Percentiles rank a stretch among this genome's conserved stretches.
These are phyloP conservation scores for Grammothele lineata DNA, from an alignment of 768 basidiomycete genomes.

Conservation along the genomic window DNA sequence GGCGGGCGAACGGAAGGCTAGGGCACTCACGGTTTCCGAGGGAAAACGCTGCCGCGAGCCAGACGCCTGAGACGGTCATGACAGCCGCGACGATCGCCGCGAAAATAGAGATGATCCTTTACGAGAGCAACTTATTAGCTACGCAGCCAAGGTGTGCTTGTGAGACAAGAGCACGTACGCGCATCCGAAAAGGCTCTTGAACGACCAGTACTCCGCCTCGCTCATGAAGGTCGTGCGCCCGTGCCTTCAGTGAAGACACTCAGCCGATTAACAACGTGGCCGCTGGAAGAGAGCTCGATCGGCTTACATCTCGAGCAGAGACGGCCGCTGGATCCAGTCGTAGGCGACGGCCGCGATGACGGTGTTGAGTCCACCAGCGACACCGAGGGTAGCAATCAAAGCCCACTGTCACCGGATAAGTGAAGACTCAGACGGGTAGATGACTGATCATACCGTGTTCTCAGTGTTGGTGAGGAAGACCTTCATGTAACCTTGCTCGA, in stretches of 20 bases:
- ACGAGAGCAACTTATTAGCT: background rate
- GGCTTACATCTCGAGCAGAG: background rate
- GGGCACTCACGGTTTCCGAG: conserved; percentile 9
- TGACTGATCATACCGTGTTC: background rate
- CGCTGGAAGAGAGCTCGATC: no score
- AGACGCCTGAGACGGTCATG: background rate
- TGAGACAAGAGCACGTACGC: background rate
- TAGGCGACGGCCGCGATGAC: background rate
- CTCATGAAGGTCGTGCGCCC: background rate
- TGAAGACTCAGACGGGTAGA: background rate
- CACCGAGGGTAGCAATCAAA: background rate
- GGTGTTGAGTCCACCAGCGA: conserved; percentile 1
- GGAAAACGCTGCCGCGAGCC: conserved; percentile 5
- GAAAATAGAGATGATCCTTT: conserved; percentile 3
- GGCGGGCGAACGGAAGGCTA: no score
- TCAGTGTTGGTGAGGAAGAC: no score
- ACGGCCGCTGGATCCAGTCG: conserved; percentile 6
- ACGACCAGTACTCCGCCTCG: conserved; percentile 6
- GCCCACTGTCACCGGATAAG: conserved; percentile 5
- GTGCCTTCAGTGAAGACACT: no score
- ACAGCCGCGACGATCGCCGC: conserved; percentile 1
- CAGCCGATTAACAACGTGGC: no score
- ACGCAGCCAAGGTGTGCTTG: background rate
- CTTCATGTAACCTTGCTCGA: no score
- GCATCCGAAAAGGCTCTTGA: conserved; percentile 9